These are phyloP conservation scores for Amniculicola lignicola DNA, from an alignment of 495 filamentous ascomycete species.

Conservation along the genomic window DNA sequence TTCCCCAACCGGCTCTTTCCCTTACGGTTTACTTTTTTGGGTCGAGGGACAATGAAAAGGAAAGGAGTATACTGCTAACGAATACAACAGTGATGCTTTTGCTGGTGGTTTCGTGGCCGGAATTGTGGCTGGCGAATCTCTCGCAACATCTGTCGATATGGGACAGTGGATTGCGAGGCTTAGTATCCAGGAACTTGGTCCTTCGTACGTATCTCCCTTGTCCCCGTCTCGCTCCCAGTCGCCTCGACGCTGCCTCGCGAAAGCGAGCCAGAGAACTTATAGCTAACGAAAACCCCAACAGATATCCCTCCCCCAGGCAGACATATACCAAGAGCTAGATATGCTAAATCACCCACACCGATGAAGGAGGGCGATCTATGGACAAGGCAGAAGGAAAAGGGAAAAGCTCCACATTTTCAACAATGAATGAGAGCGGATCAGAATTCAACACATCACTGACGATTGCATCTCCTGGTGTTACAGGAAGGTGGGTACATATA, in stretches of 20 bases:
- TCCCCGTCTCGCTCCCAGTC: conserved; percentile 31
- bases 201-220: conserved; percentile 63
- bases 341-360: too few species aligned
- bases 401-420: conserved; percentile 33
- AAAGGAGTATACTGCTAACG: conserved; percentile 5
- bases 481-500: too few species aligned
- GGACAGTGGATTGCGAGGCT: conserved; percentile 92
- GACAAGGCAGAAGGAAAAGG: neutral
- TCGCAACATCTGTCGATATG: conserved; percentile 75
- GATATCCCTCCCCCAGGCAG: conserved; percentile 81
- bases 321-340: conserved; percentile 52
- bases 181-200: conserved; percentile 89
- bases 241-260: conserved; percentile 17
- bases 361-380: too few species aligned
- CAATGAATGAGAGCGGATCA: conserved; percentile 35
- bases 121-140: conserved; percentile 74
- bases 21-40: too few species aligned
- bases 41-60: too few species aligned
- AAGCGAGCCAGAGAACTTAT: too few species aligned
- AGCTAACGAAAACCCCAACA: conserved; percentile 41
- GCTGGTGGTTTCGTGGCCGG: conserved; percentile 91
- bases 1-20: too few species aligned
- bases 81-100: conserved; percentile 72
- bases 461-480: too few species aligned
- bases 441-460: too few species aligned